Base-by-base conservation (phyloP, 176 grass and related monocot species). In the Puya raimondii region DNA sequence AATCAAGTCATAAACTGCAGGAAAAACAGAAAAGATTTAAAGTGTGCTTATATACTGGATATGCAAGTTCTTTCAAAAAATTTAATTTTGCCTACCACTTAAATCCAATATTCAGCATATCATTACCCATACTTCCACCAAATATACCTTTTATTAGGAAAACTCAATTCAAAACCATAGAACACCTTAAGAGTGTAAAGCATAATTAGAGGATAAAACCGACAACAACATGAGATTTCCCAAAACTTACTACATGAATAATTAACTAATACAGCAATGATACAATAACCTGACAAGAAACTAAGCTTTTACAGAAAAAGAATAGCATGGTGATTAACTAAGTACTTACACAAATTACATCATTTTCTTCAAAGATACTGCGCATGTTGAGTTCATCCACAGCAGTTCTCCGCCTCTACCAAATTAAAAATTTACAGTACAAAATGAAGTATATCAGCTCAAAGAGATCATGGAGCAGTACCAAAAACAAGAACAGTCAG, bases 321-420 rank as follows among this genome's bases (percentile, higher is more conserved):
- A 72, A 11, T 70, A 59, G 69, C 25, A 79, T 54, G 49, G 2
- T 2, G 81, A 82, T 11, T 16, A 59, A 11, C 64, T 50, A 23
- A 49, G 42, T 64, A 83, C 89, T 93, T 97, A 97, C 94, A 74
- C 94, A 97, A 65, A 97, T 68, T 74, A 97, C 89, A 88, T 97
- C 89, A 84, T 88, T 97, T 97, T 93, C 94, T 81, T 83, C 75
- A 70, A 97, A 97, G 76, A 93, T 92, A 64, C 72, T 70, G 61
- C 89, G 82, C 89, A 97, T 93, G 53, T 97, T 97, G 77, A 97
- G 94, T 65, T 97, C 94, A 80, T 97, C 94, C 17, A 93, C 89
- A 15, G 86, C 94, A 75, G 94, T 97, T 88, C 86, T 90, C 75
- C 86, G 86, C 84, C 94, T 92, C 94, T 97, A 75, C 10, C 12